A percentile compares a stretch with the other conserved stretches of the same genome.
Evolutionary conservation across 192 early-diverging fungal species (phyloP).

Genomic region (Backusella morwellensis): DNA sequence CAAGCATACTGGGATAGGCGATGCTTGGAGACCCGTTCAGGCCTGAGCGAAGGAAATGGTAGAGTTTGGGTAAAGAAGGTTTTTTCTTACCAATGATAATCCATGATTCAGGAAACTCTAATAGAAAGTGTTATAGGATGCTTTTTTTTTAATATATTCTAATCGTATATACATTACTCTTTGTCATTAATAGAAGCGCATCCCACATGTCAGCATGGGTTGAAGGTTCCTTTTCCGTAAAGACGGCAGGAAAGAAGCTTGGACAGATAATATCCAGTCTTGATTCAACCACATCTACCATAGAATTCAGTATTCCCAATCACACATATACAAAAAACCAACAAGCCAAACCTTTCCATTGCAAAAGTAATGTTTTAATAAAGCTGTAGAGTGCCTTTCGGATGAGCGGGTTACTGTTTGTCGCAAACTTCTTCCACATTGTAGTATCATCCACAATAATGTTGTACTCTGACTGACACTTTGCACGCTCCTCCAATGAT

Average conservation of each 20-base stretch:
- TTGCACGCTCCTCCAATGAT: conserved; percentile 21
- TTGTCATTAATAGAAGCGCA: conserved; percentile 75
- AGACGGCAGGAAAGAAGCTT: conserved; percentile 60
- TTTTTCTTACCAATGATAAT: conserved; percentile 52
- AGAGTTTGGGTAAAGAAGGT: conserved; percentile 59
- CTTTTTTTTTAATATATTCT: background rate
- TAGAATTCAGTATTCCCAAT: conserved; percentile 16
- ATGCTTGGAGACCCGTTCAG: conserved; percentile 61
- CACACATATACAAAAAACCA: background rate
- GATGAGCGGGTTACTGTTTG: conserved; percentile 46
- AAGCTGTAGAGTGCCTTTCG: conserved; percentile 61
- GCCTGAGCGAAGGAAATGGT: conserved; percentile 64
- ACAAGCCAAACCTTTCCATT: conserved; percentile 34
- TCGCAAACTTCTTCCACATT: conserved; percentile 51
- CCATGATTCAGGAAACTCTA: conserved; percentile 65
- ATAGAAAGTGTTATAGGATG: background rate
- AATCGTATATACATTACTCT: conserved; percentile 27
- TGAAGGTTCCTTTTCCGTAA: conserved; percentile 70
- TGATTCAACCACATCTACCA: conserved; percentile 43
- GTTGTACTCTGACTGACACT: conserved; percentile 35
- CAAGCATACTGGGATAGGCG: conserved; percentile 77
- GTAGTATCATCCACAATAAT: conserved; percentile 48
- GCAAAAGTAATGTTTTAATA: conserved; percentile 47
- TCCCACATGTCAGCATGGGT: conserved; percentile 88
- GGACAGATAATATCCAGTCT: conserved; percentile 49